Evolutionary conservation across 768 basidiomycete genomes (phyloP).

Genomic region (Cubamyces sp.): DNA sequence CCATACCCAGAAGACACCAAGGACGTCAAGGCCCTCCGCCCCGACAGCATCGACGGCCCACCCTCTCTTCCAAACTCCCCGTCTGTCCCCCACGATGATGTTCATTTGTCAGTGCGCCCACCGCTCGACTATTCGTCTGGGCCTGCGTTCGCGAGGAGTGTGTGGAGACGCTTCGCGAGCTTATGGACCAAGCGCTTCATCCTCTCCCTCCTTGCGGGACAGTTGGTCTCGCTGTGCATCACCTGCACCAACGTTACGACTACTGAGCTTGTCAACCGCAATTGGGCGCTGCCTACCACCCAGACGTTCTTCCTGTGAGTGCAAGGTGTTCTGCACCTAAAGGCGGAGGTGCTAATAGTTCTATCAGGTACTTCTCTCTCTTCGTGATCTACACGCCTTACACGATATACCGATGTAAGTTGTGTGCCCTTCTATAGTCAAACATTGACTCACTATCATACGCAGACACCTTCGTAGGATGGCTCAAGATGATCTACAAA

Average conservation of each 20-base stretch:
- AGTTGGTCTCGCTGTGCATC: conserved; percentile 85
- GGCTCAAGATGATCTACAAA: conserved; percentile 68
- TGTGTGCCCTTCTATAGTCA: neutral
- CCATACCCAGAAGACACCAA: conserved; percentile 8
- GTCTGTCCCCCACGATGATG: neutral
- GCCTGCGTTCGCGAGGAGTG: conserved; percentile 53
- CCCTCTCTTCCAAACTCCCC: conserved; percentile 2
- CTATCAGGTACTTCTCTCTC: conserved; percentile 72
- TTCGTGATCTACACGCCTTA: conserved; percentile 83
- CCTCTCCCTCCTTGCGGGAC: conserved; percentile 73
- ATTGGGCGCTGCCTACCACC: conserved; percentile 78
- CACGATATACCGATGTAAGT: conserved; percentile 84
- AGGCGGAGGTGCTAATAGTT: neutral
- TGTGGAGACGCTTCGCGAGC: conserved; percentile 66
- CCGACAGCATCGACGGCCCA: conserved; percentile 7
- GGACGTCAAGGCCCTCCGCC: conserved; percentile 15
- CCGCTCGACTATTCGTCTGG: conserved; percentile 70
- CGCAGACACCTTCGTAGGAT: conserved; percentile 82
- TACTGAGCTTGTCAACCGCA: conserved; percentile 68
- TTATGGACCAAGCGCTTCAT: conserved; percentile 79
- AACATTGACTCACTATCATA: neutral
- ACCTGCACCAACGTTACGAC: conserved; percentile 90
- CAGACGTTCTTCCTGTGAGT: conserved; percentile 85
- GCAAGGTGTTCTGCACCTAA: neutral
- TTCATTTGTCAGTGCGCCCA: conserved; percentile 44